Conservation (phyloP, 805 yeast genomes). For the Candida manassasensis region DNA sequence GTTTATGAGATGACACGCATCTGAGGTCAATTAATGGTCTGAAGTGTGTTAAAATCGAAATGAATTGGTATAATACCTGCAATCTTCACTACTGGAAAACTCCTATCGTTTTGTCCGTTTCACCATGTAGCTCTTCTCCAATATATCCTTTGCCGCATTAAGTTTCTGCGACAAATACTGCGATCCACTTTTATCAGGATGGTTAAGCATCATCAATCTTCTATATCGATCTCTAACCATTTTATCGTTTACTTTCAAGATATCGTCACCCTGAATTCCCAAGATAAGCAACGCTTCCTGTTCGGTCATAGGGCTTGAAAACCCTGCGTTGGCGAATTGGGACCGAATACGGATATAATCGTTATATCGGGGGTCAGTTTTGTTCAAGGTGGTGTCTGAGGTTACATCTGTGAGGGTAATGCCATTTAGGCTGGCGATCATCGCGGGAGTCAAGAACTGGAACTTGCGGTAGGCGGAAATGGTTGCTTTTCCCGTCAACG, state of each 20-base stretch:
- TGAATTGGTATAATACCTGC: too few species aligned
- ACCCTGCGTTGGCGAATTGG: conserved; percentile 31
- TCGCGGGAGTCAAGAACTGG: conserved; percentile 25
- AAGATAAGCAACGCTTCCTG: conserved; percentile 37
- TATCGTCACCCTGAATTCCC: conserved; percentile 40
- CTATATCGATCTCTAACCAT: conserved; percentile 33
- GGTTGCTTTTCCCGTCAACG: conserved; percentile 39
- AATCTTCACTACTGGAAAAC: too few species aligned
- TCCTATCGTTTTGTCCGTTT: conserved; percentile 5
- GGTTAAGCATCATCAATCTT: conserved; percentile 36
- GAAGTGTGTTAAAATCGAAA: too few species aligned
- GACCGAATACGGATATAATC: conserved; percentile 14
- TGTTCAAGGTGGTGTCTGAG: conserved; percentile 3
- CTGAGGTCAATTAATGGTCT: too few species aligned
- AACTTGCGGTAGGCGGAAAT: conserved; percentile 27
- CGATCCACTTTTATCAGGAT: conserved; percentile 41
- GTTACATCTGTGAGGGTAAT: conserved; percentile 14
- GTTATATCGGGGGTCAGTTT: conserved; percentile 12
- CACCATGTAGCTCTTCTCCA: conserved; percentile 36
- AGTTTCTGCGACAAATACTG: conserved; percentile 37
- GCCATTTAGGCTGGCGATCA: conserved; percentile 33
- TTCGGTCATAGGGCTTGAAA: conserved; percentile 37
- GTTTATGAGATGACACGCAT: too few species aligned
- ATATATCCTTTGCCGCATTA: conserved; percentile 39
- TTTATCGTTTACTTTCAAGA: conserved; percentile 31